Evolutionary conservation across 2,329 filamentous ascomycete genomes (phyloP), one percentile per base, ranked within the genome.

Genomic region (Colletotrichum sojae): DNA sequence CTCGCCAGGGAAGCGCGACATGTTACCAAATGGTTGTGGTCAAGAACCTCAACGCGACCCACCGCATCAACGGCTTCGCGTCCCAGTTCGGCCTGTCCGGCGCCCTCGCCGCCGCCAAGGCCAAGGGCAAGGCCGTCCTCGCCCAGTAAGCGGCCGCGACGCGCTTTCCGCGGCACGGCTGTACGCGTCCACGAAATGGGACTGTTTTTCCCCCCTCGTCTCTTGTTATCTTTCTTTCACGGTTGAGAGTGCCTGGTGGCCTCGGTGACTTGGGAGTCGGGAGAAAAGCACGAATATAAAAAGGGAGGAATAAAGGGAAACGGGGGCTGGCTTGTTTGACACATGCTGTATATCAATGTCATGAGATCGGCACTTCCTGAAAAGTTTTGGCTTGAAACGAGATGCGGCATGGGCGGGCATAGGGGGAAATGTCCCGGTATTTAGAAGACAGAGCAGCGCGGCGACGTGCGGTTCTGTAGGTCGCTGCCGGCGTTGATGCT

Each of bases 1-100:
- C 94, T 27, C 91, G 94, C 78, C 94, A 97, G 82, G 94, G 94
- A 73, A 87, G 88, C 73, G 94, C 94, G 64, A 94, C 93, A 39
- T 96, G 94, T 87, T 97, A 90, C 85, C 94, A 97, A 84, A 92
- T 97, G 76, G 91, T 91, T 18, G 84, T 94, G 69, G 92, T 95
- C 80, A 97, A 97, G 90, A 97, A 97, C 84, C 87, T 97, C 81
- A 97, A 97, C 85, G 90, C 91, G 43, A 94, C 90, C 39, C 94
- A 97, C 84, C 91, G 94, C 73, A 84, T 95, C 72, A 89, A 95
- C 74, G 94, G 93, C 52, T 86, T 95, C 72, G 76, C 83, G 18
- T 88, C 85, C 27, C 93, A 95, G 77, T 93, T 87, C 76, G 90
- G 87, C 55, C 87, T 97, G 51, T 80, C 83, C 49, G 92, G 89